phyloP scores from a whole-genome alignment of 805 yeast genomes.

The Wickerhamomyces strasburgensis region DNA sequence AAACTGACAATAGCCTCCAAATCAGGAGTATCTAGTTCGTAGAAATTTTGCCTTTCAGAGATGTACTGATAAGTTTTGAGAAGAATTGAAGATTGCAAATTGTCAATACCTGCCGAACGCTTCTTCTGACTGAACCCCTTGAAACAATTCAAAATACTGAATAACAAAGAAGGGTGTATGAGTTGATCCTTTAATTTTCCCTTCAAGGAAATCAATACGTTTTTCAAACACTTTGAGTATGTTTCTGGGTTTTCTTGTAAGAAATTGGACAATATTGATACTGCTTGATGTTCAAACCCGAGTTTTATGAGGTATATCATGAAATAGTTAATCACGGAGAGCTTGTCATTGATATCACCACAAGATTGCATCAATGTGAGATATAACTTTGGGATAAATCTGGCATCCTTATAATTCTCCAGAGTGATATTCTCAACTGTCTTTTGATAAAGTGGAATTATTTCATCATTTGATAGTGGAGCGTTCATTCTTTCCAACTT shows the following conservation, averaged over 20 bases:
- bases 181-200: too few relatives aligned
- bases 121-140: not conserved
- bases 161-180: not conserved
- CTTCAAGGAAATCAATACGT: too few relatives aligned
- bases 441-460: slow-evolving; percentile 6
- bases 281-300: slow-evolving; percentile 14
- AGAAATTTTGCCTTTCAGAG: not conserved
- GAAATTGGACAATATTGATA: not conserved
- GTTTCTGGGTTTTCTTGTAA: not conserved
- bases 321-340: slow-evolving; percentile 11
- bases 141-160: not conserved
- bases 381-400: slow-evolving; percentile 22
- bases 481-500: slow-evolving; percentile 8
- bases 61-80: not conserved
- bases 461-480: slow-evolving; percentile 4
- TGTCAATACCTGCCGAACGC: not conserved
- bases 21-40: not conserved
- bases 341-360: not conserved
- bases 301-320: slow-evolving; percentile 12
- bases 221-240: not conserved
- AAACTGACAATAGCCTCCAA: not conserved
- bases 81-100: not conserved
- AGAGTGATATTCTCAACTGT: slow-evolving; percentile 9
- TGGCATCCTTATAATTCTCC: slow-evolving; percentile 19
- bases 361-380: slow-evolving; percentile 14